Base-by-base conservation (phyloP, 768 basidiomycete genomes). In the Auricularia sp. region DNA sequence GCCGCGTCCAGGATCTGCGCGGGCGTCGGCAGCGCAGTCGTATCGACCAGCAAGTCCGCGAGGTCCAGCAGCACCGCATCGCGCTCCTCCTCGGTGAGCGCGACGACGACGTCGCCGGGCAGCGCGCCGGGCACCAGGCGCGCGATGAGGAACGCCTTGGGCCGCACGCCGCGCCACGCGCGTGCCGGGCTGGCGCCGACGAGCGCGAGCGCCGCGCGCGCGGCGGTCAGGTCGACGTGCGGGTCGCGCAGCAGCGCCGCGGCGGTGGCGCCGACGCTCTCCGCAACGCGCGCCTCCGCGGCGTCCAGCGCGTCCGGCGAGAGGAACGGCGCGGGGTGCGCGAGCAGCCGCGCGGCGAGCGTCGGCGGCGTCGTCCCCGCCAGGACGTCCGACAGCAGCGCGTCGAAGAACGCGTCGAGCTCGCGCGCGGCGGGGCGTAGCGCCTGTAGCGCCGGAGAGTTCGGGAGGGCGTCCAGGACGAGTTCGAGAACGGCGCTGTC, bases 41-140 rank as follows among this genome's bases (percentile, higher is more conserved):
- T 64, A 60, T 71, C 72, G 8, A 70, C 36, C 61, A 71, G 21
- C 23, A 35, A 42, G 42, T 53, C 12, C 4, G 29, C 35, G 14
- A 59, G 33, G 56, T 36, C 53, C 35, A 29, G 56, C 34, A 59
- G 56, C 34, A 18, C 56, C 1, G 56, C 56, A 29, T 59, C 56
- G 11, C 56, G 56, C 56, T 59, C 56, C 23, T 23, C 23, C 56
- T 33, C 56, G 56, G 16, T 10, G 29, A 59, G 56, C 21, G 23
- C 56, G 1, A 59, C 29, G 14, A 10, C 56, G 5, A 18, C 23
- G 14, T 59, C 29, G 34, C 1, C 1, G 8, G 47, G 47, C 47
- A 51, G 47, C 18, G 47, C 14, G 29, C 12, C 23, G 14, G 56
- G 56, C 23, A 51, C 47, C 23, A 59, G 29, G 23, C 34, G 56